Evolutionary conservation across 176 grass and related monocot genomes (phyloP), one percentile per base, ranked within the genome.

Genomic region (Aegilops sharonensis): DNA sequence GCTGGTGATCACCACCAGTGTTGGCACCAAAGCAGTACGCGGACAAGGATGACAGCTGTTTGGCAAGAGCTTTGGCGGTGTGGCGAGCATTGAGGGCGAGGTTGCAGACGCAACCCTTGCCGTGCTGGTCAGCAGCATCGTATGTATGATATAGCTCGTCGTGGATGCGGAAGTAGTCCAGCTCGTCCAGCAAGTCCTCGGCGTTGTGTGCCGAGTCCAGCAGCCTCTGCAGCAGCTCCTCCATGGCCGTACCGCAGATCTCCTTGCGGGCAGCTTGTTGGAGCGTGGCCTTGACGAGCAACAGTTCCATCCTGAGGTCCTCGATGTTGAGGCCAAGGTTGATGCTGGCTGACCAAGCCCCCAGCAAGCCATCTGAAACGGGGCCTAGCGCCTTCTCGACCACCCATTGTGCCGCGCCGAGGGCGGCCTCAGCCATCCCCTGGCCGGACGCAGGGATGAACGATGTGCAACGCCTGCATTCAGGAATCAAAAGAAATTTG

Each of bases 131-230:
- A 0, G 48, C 15, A 52, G 48, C 48, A 1, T 52, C 5, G 5
- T 18, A 6, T 5, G 48, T 18, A 0, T 0, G 0, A 5, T 52
- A 1, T 1, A 52, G 14, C 14, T 6, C 0, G 1, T 52, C 67
- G 9, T 74, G n/a, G 52, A 84, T 69, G 34, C 81, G 81, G 48
- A 52, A 52, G 48, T 84, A 84, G 18, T 84, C 81, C 9, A 84
- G 72, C 57, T 84, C 59, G 1, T 62, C 59, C 59, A 62, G n/a
- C 59, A 62, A 62, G 59, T 62, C 59, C 2, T 62, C 3, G 9
- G 59, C 59, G 4, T 11, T 11, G 21, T 24, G 59, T 0, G 59
- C 59, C 59, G 9, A 62, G n/a, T 62, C 8, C 7, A 0, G 59
- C 59, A 62, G 21, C 3, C 0, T 62, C n/a, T 24, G 59, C 39